Evolutionary conservation across 345 rosid species (phyloP).

Genomic region (Populus euphratica): DNA sequence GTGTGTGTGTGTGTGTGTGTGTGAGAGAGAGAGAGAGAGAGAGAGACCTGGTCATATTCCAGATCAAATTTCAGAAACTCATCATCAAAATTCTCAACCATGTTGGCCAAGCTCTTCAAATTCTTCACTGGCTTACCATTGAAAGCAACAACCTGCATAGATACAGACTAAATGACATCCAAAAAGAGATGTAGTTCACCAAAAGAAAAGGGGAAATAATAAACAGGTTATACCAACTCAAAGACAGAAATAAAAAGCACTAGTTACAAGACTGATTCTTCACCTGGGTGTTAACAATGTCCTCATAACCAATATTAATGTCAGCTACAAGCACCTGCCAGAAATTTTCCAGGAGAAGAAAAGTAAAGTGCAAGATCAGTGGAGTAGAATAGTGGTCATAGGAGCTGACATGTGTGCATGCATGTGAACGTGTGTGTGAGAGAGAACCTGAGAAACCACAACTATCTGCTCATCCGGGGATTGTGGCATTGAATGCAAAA

Average conservation of each 20-base stretch:
- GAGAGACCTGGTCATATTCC: constrained; percentile 76
- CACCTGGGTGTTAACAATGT: constrained; percentile 94
- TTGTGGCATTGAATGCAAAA: constrained; percentile 86
- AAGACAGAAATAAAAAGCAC: not conserved
- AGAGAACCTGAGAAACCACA: constrained; percentile 79
- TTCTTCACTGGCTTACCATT: constrained; percentile 86
- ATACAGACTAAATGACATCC: not conserved
- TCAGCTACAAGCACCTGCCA: constrained; percentile 92
- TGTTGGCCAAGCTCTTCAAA: constrained; percentile 67
- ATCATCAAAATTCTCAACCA: constrained; percentile 84
- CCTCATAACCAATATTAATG: constrained; percentile 91
- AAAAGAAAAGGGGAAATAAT: not conserved
- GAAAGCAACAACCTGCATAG: constrained; percentile 70
- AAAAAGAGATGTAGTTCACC: not conserved
- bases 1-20: not conserved
- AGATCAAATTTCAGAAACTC: constrained; percentile 80
- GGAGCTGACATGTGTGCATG: not conserved
- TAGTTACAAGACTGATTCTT: not conserved
- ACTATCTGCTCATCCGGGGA: constrained; percentile 87
- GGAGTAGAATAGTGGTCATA: not conserved
- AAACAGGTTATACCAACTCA: not conserved
- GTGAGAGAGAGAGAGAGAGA: constrained; percentile 9
- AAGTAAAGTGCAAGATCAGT: not conserved
- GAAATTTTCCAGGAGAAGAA: constrained; percentile 1
- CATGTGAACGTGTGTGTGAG: not conserved